Evolutionary conservation across 1,284 basidiomycete species (phyloP).

Genomic region (Trametes polyzona): DNA sequence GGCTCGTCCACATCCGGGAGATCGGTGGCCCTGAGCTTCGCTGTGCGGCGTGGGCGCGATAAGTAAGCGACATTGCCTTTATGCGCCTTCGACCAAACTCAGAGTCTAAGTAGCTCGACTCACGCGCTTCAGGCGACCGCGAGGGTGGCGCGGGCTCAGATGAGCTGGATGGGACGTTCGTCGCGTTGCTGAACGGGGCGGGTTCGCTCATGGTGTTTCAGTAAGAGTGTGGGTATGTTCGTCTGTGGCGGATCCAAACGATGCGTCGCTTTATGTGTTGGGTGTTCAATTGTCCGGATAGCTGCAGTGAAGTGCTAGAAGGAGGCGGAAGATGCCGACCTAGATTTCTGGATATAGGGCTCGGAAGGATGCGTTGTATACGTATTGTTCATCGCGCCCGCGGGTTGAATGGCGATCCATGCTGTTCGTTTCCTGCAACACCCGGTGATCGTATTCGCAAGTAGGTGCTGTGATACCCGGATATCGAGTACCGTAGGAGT

Average conservation of each 20-base stretch:
- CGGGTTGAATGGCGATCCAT: not conserved
- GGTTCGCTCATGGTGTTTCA: slow-evolving; percentile 12
- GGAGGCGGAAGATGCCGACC: slow-evolving; percentile 22
- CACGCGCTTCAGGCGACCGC: slow-evolving; percentile 29
- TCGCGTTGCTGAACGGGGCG: slow-evolving; percentile 18
- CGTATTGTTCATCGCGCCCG: not conserved
- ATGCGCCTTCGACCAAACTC: not conserved
- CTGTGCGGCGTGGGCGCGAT: slow-evolving; percentile 5
- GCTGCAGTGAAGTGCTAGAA: slow-evolving; percentile 21
- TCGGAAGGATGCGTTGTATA: not conserved
- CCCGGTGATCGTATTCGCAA: too few relatives aligned
- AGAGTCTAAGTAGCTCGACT: slow-evolving; percentile 13
- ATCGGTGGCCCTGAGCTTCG: slow-evolving; percentile 23
- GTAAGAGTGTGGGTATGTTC: too few relatives aligned
- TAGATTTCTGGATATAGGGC: not conserved
- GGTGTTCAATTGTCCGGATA: not conserved
- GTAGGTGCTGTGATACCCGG: too few relatives aligned
- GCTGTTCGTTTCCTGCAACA: too few relatives aligned
- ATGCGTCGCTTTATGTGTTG: not conserved
- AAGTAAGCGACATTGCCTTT: slow-evolving; percentile 13
- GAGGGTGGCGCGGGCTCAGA: slow-evolving; percentile 12
- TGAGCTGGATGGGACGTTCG: slow-evolving; percentile 4
- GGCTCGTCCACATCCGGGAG: slow-evolving; percentile 25
- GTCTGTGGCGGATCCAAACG: too few relatives aligned
- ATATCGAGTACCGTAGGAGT: too few relatives aligned